Conservation (phyloP, 2,329 filamentous ascomycete genomes). For the Pestalotiopsis sp. region DNA sequence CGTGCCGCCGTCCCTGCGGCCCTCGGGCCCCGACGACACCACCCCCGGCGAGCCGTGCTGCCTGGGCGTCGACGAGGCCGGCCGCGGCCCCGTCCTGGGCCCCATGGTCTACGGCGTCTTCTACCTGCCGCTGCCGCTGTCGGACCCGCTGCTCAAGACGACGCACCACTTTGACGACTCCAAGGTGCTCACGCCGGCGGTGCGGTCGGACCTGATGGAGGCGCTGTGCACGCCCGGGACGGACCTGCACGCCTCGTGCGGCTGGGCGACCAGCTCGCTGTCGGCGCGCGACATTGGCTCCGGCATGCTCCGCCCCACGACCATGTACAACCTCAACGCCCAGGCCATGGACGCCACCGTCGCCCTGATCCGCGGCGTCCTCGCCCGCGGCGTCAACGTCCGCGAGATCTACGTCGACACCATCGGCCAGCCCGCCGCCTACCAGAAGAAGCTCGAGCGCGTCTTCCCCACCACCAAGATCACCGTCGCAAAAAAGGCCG, state of each 20-base stretch:
- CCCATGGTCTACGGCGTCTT: constrained; percentile 73
- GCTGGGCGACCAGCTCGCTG: constrained; percentile 80
- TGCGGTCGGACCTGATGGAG: constrained; percentile 70
- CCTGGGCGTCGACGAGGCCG: constrained; percentile 91
- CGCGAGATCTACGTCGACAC: constrained; percentile 94
- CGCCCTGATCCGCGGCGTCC: constrained; percentile 74
- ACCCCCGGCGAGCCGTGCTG: constrained; percentile 61
- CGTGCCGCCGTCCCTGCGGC: constrained; percentile 61
- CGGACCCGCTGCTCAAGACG: constrained; percentile 72
- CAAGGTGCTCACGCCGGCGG: constrained; percentile 81
- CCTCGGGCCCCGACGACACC: constrained; percentile 24
- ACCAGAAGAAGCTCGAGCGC: constrained; percentile 81
- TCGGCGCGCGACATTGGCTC: constrained; percentile 82
- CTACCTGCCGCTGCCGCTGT: constrained; percentile 71
- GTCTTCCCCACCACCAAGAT: constrained; percentile 78
- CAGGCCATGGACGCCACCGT: constrained; percentile 94
- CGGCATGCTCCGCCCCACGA: constrained; percentile 69
- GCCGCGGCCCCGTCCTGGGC: constrained; percentile 88
- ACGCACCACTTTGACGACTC: constrained; percentile 92
- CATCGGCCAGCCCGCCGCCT: constrained; percentile 77
- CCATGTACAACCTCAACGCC: constrained; percentile 86
- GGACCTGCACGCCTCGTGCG: constrained; percentile 54
- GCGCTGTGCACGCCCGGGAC: constrained; percentile 66
- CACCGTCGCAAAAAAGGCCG: constrained; percentile 86
- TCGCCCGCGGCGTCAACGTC: constrained; percentile 77